Base-by-base conservation (phyloP, 2,329 filamentous ascomycete species). In the Aspergillus piperis region DNA sequence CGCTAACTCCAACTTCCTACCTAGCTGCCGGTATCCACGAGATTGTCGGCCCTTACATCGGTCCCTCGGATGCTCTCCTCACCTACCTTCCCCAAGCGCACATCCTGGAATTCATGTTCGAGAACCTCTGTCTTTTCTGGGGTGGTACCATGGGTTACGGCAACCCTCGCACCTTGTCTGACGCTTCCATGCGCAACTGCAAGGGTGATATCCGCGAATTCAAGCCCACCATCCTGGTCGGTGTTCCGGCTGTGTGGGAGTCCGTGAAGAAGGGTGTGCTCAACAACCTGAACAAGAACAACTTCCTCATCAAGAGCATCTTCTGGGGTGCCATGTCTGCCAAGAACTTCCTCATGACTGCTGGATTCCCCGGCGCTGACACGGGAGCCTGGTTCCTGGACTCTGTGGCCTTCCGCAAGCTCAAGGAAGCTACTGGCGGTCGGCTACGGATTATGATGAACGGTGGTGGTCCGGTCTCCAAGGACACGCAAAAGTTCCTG, bases 191-290 rank as follows among this genome's bases (percentile, higher is more conserved):
- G 78, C 88, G 89, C 66, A 95, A 98, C 77, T 97, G 91, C 81
- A 87, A 88, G 67, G 94, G 95, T 68, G 95, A 99, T 70, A 96
- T 99, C 79, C 90, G 90, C 62, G 93, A 97, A 72, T 90, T 98
- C 74, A 86, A 85, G 68, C 95, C 95, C 1, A 96, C 92, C 2
- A 85, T 97, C 73, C 85, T 99, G 74, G 90, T 97, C 41, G 95
- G 95, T 75, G 95, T 99, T 3, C 95, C 95, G 1, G 93, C 96
- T 60, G 90, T 99, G 32, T 99, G 94, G 93, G 95, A 99, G 80
- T 93, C 91, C 1, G 90, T 99, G 70, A 94, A 92, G 82, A 99
- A 99, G 83, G 95, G 95, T 57, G 90, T 99, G 70, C 82, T 94
- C 65, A 79, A 82, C 69, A 92, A 92, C 77, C 88, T 98, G 62